These are phyloP conservation scores for Boeremia lycopersici DNA, from an alignment of 2,329 filamentous ascomycete species.

Conservation along the genomic window DNA sequence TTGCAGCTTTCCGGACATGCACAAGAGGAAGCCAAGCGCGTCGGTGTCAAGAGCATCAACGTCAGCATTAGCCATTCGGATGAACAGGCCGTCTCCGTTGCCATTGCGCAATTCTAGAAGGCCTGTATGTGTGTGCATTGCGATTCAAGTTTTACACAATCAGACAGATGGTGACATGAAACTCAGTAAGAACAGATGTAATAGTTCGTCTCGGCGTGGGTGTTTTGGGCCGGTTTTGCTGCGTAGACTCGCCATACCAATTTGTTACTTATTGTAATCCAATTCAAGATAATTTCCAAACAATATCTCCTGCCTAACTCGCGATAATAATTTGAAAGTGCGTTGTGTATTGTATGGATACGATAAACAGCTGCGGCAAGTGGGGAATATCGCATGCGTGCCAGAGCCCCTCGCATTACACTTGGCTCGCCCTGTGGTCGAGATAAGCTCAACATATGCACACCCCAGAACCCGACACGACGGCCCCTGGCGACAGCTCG, in stretches of 20 bases:
- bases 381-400: slow-evolving; percentile 2
- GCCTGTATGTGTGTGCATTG: not conserved
- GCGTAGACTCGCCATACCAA: slow-evolving; percentile 8
- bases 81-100: slow-evolving; percentile 90
- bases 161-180: slow-evolving; percentile 1
- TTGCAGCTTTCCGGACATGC: slow-evolving; percentile 83
- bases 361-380: not conserved
- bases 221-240: slow-evolving; percentile 10
- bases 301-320: not conserved
- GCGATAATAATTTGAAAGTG: not conserved
- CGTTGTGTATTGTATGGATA: not conserved
- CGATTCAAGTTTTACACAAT: not conserved
- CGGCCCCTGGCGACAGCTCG: slow-evolving; percentile 18
- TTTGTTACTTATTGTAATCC: slow-evolving; percentile 16
- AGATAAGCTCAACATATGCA: slow-evolving; percentile 22
- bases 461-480: slow-evolving; percentile 16
- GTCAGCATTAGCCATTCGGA: slow-evolving; percentile 98
- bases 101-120: slow-evolving; percentile 76
- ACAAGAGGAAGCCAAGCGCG: slow-evolving; percentile 79
- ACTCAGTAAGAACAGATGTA: not conserved
- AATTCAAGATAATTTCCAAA: slow-evolving; percentile 1
- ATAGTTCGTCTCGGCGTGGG: slow-evolving; percentile 8
- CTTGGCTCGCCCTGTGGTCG: slow-evolving; percentile 7
- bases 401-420: slow-evolving; percentile 6
- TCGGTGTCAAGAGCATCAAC: slow-evolving; percentile 84